phyloP scores from a whole-genome alignment of 352 stramenopile species.

The Globisporangium recalcitrans region DNA sequence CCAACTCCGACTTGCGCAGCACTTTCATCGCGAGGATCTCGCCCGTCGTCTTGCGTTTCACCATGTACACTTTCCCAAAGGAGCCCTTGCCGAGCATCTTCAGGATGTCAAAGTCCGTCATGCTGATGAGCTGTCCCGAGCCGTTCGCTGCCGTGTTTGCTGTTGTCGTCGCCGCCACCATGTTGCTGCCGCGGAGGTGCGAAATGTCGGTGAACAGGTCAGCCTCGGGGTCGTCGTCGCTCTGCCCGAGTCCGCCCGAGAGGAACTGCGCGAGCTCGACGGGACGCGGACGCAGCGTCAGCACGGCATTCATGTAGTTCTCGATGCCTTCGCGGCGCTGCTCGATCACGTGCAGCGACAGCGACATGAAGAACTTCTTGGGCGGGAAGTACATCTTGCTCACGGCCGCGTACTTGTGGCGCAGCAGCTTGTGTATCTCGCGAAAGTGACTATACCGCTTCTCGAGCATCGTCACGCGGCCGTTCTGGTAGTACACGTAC shows the following conservation, averaged over 20 bases:
- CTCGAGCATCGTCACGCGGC: conserved; percentile 49
- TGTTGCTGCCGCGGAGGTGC: conserved; percentile 16
- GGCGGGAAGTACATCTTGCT: conserved; percentile 81
- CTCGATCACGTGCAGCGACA: conserved; percentile 85
- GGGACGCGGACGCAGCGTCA: conserved; percentile 63
- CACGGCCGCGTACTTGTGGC: conserved; percentile 74
- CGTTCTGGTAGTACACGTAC: conserved; percentile 71
- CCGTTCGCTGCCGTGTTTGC: neutral
- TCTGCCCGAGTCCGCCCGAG: conserved; percentile 28
- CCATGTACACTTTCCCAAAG: conserved; percentile 98
- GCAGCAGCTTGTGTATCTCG: conserved; percentile 74
- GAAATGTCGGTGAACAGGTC: conserved; percentile 39
- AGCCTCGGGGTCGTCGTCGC: conserved; percentile 56
- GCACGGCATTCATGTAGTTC: conserved; percentile 77
- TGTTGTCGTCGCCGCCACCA: neutral
- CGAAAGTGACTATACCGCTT: conserved; percentile 85
- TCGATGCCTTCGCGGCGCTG: conserved; percentile 78
- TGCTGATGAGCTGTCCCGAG: conserved; percentile 33
- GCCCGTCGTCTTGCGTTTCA: conserved; percentile 73
- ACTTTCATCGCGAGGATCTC: conserved; percentile 89
- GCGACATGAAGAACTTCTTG: conserved; percentile 84
- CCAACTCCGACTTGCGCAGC: conserved; percentile 80
- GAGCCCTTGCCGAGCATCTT: conserved; percentile 97
- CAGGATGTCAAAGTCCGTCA: conserved; percentile 94
- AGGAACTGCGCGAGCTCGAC: conserved; percentile 70